These are phyloP conservation scores for Tricholoma bakamatsutake DNA, from an alignment of 768 basidiomycete species.

Conservation along the genomic window DNA sequence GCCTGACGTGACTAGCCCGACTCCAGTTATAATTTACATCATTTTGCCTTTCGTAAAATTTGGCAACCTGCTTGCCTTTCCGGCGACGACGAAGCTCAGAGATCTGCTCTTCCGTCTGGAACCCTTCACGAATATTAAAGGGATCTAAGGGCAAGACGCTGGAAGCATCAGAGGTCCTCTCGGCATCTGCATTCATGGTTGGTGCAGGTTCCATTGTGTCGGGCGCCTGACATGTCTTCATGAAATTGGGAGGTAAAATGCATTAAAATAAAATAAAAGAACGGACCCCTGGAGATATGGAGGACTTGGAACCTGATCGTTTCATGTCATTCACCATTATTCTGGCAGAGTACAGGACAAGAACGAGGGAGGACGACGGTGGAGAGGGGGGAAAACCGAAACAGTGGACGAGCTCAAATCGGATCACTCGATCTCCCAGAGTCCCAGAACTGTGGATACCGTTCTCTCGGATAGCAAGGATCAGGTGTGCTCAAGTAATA, in stretches of 20 bases:
- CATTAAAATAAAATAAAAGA: conserved; percentile 11
- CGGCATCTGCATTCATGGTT: conserved; percentile 38
- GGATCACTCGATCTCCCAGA: conserved; percentile 32
- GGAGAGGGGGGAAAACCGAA: conserved; percentile 33
- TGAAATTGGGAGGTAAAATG: conserved; percentile 4
- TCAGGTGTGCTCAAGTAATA: conserved; percentile 17
- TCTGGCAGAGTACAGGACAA: conserved; percentile 9
- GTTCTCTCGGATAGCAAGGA: conserved; percentile 15
- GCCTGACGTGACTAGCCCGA: neutral
- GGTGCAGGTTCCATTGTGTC: conserved; percentile 43
- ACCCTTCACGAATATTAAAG: conserved; percentile 54
- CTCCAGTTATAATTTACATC: conserved; percentile 36
- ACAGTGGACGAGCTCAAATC: conserved; percentile 31
- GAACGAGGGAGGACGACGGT: conserved; percentile 16
- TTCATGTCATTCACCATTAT: conserved; percentile 27
- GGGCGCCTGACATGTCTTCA: conserved; percentile 30
- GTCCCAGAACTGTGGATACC: conserved; percentile 22
- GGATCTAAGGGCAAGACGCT: conserved; percentile 47
- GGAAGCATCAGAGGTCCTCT: conserved; percentile 31
- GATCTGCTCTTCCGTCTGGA: conserved; percentile 61
- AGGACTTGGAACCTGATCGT: conserved; percentile 21
- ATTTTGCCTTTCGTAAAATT: conserved; percentile 70
- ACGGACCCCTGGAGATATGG: conserved; percentile 20
- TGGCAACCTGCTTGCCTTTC: conserved; percentile 57
- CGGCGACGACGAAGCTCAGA: conserved; percentile 52